Evolutionary conservation across 805 yeast species (phyloP), one percentile per base, ranked within the genome.

Genomic region (Candida dendrica): DNA sequence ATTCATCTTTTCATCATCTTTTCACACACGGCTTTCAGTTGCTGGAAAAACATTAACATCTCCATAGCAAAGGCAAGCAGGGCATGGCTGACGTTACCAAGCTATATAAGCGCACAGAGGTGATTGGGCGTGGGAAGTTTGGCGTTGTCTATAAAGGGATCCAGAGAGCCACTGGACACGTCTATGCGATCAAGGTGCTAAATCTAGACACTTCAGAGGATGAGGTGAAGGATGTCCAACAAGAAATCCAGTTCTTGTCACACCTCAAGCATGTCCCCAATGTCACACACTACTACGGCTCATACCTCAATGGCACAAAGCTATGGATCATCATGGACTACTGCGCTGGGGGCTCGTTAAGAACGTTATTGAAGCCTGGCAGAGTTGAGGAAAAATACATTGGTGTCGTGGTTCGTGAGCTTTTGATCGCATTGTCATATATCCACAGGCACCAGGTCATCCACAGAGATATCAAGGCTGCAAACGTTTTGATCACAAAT

Each of bases 241-340:
- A 79, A 53, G 99, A 93, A 66, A 79, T 93, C 41, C 89, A 85
- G 55, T 84, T 93, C 60, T 69, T 93, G 43, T 71, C 95, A 1
- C 88, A 85, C 48, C 67, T 93, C 48, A 84, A 86, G 52, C 79
- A 78, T 42, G 85, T 84, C 15, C 93, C 95, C n/a, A 93, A 93
- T 53, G 87, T 93, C 41, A 89, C 96, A 3, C 90, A 84, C 48
- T 93, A 93, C 63, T 86, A 84, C 57, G 97, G 96, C 1, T 84
- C 95, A 1, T 83, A 84, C 49, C 64, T 95, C 24, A 78, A 81
- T 47, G 97, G 91, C 38, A 84, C 96, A n/a, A 82, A 85, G 54
- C 69, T 93, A 31, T 93, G 98, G 98, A 90, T 93, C 59, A 80
- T 93, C 44, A 93, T 93, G 97, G 99, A 93, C 57, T 79, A 85